Evolutionary conservation across 331 rosid genomes (phyloP).

Genomic region (Arachis monticola): DNA sequence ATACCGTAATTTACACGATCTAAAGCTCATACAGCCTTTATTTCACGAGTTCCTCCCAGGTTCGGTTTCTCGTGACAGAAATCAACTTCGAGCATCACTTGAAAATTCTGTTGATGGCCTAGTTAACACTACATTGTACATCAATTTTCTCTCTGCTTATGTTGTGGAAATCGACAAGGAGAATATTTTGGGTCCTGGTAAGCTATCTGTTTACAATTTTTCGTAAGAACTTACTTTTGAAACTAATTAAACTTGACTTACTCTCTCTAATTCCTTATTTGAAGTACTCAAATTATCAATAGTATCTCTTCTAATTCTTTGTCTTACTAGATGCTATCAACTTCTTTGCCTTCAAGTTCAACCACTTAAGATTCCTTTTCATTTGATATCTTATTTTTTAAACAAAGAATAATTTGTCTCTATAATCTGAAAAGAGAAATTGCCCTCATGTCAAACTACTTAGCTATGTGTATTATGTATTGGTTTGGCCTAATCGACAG

Average conservation of each 20-base stretch:
- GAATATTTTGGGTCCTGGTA: conserved; percentile 88
- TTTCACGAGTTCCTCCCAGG: conserved; percentile 95
- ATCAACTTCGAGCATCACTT: conserved; percentile 75
- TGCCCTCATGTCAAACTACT: conserved; percentile 9
- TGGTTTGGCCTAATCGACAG: conserved; percentile 23
- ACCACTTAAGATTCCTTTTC: conserved; percentile 26
- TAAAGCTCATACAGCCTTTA: conserved; percentile 89
- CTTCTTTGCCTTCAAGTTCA: conserved; percentile 33
- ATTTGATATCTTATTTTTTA: conserved; percentile 17
- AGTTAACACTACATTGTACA: conserved; percentile 72
- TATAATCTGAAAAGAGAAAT: conserved; percentile 16
- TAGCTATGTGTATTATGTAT: neutral
- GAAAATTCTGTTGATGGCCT: conserved; percentile 72
- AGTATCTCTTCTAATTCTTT: conserved; percentile 3
- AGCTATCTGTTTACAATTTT: conserved; percentile 35
- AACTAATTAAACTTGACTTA: neutral
- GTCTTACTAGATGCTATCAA: conserved; percentile 8
- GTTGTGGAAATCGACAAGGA: conserved; percentile 79
- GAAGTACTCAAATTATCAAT: conserved; percentile 1
- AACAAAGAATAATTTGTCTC: conserved; percentile 18
- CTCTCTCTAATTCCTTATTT: conserved; percentile 12
- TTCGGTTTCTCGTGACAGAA: conserved; percentile 63
- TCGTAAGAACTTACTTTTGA: neutral
- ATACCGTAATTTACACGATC: conserved; percentile 66
- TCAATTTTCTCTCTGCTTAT: conserved; percentile 86